Evolutionary conservation across 2,329 filamentous ascomycete genomes (phyloP).

Genomic region (Celoporthe dispersa): DNA sequence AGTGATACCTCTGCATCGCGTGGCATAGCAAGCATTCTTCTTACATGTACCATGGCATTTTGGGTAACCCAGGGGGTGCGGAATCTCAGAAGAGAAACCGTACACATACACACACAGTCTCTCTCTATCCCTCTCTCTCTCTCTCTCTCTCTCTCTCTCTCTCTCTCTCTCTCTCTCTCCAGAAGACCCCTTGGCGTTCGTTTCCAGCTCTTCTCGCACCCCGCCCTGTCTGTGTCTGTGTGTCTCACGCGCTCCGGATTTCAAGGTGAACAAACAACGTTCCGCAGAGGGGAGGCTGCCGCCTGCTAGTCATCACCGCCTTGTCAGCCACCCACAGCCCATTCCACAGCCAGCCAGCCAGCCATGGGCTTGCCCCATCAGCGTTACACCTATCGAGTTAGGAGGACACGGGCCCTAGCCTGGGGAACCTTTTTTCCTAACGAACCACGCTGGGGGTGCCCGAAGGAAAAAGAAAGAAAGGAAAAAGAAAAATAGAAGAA

Average conservation of each 20-base stretch:
- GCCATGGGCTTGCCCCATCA: neutral
- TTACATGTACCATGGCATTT: too few relatives aligned
- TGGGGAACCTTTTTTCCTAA: neutral
- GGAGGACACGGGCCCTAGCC: neutral
- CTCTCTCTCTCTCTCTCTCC: too few relatives aligned
- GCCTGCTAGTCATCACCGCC: neutral
- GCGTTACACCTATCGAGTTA: neutral
- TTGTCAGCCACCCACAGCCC: neutral
- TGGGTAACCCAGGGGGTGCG: neutral
- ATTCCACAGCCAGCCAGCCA: neutral
- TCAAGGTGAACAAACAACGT: neutral
- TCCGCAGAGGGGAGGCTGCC: neutral
- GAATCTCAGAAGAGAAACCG: neutral
- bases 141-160: too few relatives aligned
- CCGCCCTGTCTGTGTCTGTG: neutral
- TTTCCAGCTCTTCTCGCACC: neutral
- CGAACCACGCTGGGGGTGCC: neutral
- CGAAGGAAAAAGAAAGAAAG: neutral
- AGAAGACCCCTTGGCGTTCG: neutral
- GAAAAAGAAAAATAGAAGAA: neutral
- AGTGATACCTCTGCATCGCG: constrained; percentile 15
- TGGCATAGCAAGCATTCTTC: neutral
- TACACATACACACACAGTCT: neutral
- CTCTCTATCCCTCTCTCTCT: too few relatives aligned
- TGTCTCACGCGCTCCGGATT: neutral